phyloP scores from a whole-genome alignment of 768 basidiomycete genomes.

The Neoboletus magnificus region DNA sequence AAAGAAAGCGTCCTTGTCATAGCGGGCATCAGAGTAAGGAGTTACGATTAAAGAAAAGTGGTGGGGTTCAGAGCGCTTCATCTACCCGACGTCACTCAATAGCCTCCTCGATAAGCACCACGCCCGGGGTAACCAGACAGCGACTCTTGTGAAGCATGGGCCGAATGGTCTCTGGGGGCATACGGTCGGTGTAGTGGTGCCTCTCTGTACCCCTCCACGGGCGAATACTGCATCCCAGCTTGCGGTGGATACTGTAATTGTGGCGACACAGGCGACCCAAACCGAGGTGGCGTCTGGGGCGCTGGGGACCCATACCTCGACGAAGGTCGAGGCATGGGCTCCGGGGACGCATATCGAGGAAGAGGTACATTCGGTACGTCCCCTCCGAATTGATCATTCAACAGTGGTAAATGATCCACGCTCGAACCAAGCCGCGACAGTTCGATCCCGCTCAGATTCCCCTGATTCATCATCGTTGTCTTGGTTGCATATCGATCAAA shows the following conservation, averaged over 20 bases:
- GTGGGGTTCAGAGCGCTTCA: too few species aligned
- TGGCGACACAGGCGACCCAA: constrained; percentile 38
- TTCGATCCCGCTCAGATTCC: constrained; percentile 44
- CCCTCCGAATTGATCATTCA: constrained; percentile 28
- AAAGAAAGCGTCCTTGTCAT: constrained; percentile 5
- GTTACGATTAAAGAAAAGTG: neutral
- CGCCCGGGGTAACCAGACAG: constrained; percentile 31
- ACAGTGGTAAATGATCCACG: constrained; percentile 57
- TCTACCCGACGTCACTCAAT: neutral
- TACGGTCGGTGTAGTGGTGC: constrained; percentile 63
- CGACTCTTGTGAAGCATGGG: constrained; percentile 17
- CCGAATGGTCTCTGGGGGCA: constrained; percentile 18
- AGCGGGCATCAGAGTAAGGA: constrained; percentile 11
- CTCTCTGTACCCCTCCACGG: constrained; percentile 45
- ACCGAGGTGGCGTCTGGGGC: constrained; percentile 23
- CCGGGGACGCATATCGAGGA: constrained; percentile 25
- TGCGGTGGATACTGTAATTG: constrained; percentile 37
- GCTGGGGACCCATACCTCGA: constrained; percentile 31
- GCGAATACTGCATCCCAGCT: constrained; percentile 20
- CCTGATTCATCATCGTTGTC: constrained; percentile 37
- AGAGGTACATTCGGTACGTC: constrained; percentile 20
- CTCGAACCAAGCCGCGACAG: constrained; percentile 52
- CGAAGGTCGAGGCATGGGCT: constrained; percentile 11
- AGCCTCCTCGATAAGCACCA: constrained; percentile 26
- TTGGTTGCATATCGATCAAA: constrained; percentile 60